Conservation (phyloP, 2,329 filamentous ascomycete species). For the Colletotrichum sp. region DNA sequence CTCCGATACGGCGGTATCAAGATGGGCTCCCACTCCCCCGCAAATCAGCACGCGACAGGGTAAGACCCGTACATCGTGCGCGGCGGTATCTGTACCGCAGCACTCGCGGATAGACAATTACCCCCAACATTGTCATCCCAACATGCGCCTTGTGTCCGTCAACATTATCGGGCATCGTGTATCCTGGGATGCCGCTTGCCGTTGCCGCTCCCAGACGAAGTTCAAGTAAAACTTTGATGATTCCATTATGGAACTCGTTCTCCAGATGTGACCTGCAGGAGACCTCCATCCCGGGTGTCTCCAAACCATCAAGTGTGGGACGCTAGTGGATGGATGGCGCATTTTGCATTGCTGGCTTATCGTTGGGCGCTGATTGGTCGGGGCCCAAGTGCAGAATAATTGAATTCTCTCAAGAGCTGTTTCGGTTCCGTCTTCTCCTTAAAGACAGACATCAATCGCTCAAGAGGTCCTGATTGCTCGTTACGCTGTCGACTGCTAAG, state of each 20-base stretch:
- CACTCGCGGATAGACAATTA: constrained; percentile 5
- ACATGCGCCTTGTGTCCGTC: background rate
- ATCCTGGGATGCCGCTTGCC: constrained; percentile 14
- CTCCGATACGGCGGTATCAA: constrained; percentile 16
- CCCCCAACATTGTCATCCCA: constrained; percentile 11
- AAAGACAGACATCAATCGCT: constrained; percentile 21
- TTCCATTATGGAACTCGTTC: constrained; percentile 23
- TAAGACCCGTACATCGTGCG: background rate
- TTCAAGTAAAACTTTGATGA: constrained; percentile 24
- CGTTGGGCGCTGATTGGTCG: constrained; percentile 31
- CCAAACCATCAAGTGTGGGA: constrained; percentile 19
- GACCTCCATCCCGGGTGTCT: constrained; percentile 17
- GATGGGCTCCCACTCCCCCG: constrained; percentile 1
- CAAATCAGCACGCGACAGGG: constrained; percentile 8
- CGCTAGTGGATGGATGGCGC: constrained; percentile 20
- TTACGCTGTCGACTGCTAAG: constrained; percentile 2
- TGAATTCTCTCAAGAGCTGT: constrained; percentile 28
- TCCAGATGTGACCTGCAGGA: constrained; percentile 22
- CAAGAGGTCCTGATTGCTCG: background rate
- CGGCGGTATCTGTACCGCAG: background rate
- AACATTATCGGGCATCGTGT: background rate
- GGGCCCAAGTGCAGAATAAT: constrained; percentile 35
- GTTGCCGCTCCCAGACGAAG: constrained; percentile 5
- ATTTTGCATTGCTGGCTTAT: constrained; percentile 30
- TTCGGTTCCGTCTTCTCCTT: constrained; percentile 14